Evolutionary conservation across 2,329 filamentous ascomycete genomes (phyloP).

Genomic region (Paecilomyces variotii): DNA sequence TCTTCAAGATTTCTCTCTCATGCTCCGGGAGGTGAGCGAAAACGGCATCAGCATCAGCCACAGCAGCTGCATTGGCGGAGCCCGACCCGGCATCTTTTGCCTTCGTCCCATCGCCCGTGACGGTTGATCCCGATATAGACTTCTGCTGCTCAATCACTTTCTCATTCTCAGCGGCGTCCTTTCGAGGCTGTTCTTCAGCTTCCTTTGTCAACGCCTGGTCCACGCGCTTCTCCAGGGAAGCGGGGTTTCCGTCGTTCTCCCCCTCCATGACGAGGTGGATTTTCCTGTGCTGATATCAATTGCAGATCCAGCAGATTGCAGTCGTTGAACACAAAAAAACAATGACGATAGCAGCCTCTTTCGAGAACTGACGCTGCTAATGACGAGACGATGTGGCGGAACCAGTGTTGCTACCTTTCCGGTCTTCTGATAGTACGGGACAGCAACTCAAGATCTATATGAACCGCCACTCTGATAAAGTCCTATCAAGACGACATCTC

Average conservation of each 20-base stretch:
- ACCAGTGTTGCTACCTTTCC: neutral
- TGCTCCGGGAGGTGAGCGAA: constrained; percentile 56
- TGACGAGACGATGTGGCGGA: neutral
- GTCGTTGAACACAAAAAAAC: neutral
- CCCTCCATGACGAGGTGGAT: neutral
- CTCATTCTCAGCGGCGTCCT: constrained; percentile 5
- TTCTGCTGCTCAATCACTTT: constrained; percentile 10
- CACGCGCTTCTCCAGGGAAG: neutral
- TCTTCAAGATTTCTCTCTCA: constrained; percentile 59
- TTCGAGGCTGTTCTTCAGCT: constrained; percentile 2
- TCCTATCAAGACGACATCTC: neutral
- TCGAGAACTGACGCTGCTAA: neutral
- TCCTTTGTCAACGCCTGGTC: constrained; percentile 3
- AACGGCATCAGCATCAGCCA: constrained; percentile 41
- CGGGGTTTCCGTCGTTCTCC: neutral
- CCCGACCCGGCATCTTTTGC: constrained; percentile 32
- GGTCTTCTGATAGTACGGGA: neutral
- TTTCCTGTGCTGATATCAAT: neutral
- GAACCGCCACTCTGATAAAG: neutral
- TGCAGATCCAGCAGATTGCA: neutral
- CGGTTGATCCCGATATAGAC: constrained; percentile 17
- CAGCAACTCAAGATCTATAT: neutral
- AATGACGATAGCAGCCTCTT: neutral
- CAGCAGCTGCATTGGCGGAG: constrained; percentile 25
- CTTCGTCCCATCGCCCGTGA: constrained; percentile 10